These are phyloP conservation scores for Lentithecium fluviatile DNA, from an alignment of 495 filamentous ascomycete genomes.

Conservation along the genomic window DNA sequence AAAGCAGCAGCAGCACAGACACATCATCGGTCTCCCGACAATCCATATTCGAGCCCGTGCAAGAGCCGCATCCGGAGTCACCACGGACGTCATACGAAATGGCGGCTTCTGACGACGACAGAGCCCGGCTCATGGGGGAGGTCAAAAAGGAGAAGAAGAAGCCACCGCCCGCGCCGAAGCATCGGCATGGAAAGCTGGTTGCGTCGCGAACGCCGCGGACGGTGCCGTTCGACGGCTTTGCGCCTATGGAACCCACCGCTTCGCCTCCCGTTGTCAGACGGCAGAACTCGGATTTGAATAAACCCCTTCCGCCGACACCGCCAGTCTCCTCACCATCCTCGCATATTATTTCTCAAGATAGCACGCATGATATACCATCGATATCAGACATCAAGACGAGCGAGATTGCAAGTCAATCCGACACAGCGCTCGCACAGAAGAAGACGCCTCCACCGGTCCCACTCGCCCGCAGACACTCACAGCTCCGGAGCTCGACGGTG, in stretches of 20 bases:
- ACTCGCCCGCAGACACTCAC: conserved; percentile 37
- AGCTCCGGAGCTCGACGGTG: conserved; percentile 22
- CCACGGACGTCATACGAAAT: conserved; percentile 41
- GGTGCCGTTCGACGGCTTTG: conserved; percentile 43
- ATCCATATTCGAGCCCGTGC: conserved; percentile 41
- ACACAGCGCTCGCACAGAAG: conserved; percentile 24
- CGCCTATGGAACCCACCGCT: conserved; percentile 27
- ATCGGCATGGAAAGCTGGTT: conserved; percentile 38
- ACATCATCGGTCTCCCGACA: conserved; percentile 43
- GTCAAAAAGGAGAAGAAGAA: conserved; percentile 32
- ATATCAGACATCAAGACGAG: not conserved
- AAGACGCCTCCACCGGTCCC: conserved; percentile 40
- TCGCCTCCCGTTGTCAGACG: conserved; percentile 9
- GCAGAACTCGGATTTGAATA: conserved; percentile 42
- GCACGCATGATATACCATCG: conserved; percentile 1
- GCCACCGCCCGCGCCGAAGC: conserved; percentile 40
- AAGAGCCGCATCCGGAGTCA: conserved; percentile 39
- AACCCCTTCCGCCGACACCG: conserved; percentile 41
- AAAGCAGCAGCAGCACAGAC: conserved; percentile 45
- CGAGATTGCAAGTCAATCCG: not conserved
- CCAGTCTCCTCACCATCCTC: conserved; percentile 11
- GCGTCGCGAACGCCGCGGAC: conserved; percentile 37
- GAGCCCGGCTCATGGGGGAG: conserved; percentile 32
- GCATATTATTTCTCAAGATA: conserved; percentile 28
- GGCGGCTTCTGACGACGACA: conserved; percentile 36